Conservation (phyloP, 2,329 filamentous ascomycete species). For the Atkinsonella texensis region DNA sequence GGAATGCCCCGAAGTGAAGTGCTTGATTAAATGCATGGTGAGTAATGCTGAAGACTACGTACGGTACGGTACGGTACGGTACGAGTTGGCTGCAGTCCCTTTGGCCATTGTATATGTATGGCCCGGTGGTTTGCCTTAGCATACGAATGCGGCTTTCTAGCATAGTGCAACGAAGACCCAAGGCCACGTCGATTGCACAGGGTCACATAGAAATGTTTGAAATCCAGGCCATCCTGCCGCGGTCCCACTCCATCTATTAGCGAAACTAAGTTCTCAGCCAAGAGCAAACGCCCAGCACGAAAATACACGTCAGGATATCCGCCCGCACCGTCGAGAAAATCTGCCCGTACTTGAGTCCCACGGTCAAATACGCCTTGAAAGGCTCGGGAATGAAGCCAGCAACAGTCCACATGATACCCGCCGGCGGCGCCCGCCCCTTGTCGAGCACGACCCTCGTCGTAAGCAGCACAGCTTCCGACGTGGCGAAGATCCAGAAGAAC, state of each 20-base stretch:
- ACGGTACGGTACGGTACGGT: too few species aligned
- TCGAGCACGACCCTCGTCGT: slow-evolving; percentile 61
- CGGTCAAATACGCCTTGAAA: slow-evolving; percentile 47
- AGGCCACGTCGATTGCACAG: neutral
- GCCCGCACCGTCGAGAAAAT: slow-evolving; percentile 60
- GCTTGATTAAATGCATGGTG: too few species aligned
- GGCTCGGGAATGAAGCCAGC: slow-evolving; percentile 54
- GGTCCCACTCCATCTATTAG: neutral
- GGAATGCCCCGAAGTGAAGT: too few species aligned
- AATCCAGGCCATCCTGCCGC: neutral
- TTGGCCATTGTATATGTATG: too few species aligned
- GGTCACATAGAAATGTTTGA: neutral
- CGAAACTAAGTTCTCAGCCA: slow-evolving; percentile 26
- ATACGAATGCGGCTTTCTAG: too few species aligned
- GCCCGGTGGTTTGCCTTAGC: too few species aligned
- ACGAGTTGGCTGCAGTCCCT: too few species aligned
- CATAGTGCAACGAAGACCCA: too few species aligned
- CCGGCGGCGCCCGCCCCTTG: slow-evolving; percentile 41
- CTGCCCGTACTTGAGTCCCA: slow-evolving; percentile 52
- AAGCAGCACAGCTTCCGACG: slow-evolving; percentile 61
- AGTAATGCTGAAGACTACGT: too few species aligned
- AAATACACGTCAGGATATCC: slow-evolving; percentile 66
- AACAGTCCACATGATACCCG: slow-evolving; percentile 52
- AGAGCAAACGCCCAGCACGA: slow-evolving; percentile 52
- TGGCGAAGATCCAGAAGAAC: slow-evolving; percentile 74